Evolutionary conservation across 805 yeast species (phyloP).

Genomic region (Lipomyces oligophaga): DNA sequence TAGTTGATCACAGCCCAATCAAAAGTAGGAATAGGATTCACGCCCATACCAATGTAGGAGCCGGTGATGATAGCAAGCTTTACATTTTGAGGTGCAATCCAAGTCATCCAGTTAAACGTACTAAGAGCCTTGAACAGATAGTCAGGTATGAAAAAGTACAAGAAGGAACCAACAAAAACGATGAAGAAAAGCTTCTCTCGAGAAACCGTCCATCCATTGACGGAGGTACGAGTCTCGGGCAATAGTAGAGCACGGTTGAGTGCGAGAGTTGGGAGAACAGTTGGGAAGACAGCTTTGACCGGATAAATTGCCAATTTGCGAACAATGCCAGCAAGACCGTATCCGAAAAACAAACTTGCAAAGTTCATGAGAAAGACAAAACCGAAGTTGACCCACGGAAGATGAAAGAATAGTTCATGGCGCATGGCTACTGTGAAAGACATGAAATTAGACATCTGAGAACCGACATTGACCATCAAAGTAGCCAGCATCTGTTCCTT

Average conservation of each 20-base stretch:
- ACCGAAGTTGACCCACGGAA: conserved; percentile 38
- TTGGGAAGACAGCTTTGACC: conserved; percentile 49
- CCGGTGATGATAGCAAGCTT: conserved; percentile 52
- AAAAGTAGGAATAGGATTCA: conserved; percentile 47
- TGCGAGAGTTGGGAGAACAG: conserved; percentile 45
- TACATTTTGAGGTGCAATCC: conserved; percentile 52
- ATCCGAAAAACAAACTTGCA: conserved; percentile 60
- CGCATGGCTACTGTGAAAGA: conserved; percentile 6
- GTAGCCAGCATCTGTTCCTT: conserved; percentile 69
- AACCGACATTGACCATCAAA: conserved; percentile 33
- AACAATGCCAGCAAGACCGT: conserved; percentile 63
- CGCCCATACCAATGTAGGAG: conserved; percentile 40
- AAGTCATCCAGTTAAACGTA: conserved; percentile 54
- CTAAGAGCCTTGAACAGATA: conserved; percentile 58
- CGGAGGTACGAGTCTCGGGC: conserved; percentile 42
- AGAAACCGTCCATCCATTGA: conserved; percentile 59
- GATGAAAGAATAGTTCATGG: conserved; percentile 9
- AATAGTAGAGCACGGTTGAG: conserved; percentile 48
- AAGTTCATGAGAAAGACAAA: conserved; percentile 52
- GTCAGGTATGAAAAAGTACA: conserved; percentile 62
- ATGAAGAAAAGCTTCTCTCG: conserved; percentile 50
- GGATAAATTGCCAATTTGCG: conserved; percentile 54
- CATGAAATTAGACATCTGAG: conserved; percentile 10
- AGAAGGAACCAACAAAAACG: conserved; percentile 43
- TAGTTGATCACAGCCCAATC: conserved; percentile 42